Conservation (phyloP, 179 eudicot species). For the Camellia oleifera region DNA sequence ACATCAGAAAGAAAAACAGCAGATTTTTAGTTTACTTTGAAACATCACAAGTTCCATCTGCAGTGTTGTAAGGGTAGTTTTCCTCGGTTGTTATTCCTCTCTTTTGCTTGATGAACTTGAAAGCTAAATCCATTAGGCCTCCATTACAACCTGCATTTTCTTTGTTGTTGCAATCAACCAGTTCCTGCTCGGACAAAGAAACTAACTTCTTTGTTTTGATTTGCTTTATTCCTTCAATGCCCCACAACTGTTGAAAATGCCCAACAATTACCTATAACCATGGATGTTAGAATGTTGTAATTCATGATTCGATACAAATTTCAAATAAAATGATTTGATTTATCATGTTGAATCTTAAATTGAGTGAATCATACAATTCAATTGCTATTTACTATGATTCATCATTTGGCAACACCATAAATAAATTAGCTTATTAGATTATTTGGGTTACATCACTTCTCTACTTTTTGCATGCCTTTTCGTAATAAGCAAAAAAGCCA, state of each 20-base stretch:
- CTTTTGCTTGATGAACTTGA: slow-evolving; percentile 50
- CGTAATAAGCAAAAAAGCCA: no score
- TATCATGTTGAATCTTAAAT: no score
- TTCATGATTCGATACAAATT: no score
- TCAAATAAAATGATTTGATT: no score
- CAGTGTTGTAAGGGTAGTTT: slow-evolving; percentile 63
- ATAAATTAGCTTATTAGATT: no score
- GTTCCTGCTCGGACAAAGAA: slow-evolving; percentile 72
- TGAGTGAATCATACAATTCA: no score
- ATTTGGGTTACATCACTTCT: no score
- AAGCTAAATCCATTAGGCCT: slow-evolving; percentile 82
- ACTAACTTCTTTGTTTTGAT: slow-evolving; percentile 65
- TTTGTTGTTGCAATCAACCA: slow-evolving; percentile 68
- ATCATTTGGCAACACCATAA: no score
- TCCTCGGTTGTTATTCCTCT: slow-evolving; percentile 70
- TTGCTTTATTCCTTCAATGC: slow-evolving; percentile 77
- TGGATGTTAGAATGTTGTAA: no score
- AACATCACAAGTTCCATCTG: slow-evolving; percentile 51
- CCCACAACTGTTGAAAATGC: slow-evolving; percentile 73
- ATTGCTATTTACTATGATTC: no score
- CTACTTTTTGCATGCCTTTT: no score
- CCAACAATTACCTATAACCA: slow-evolving; percentile 78
- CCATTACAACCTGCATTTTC: slow-evolving; percentile 78
- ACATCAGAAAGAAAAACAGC: background rate
- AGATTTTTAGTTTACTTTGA: slow-evolving; percentile 32